Conservation (phyloP, 306 rosid species). For the Calophaca sinica region DNA sequence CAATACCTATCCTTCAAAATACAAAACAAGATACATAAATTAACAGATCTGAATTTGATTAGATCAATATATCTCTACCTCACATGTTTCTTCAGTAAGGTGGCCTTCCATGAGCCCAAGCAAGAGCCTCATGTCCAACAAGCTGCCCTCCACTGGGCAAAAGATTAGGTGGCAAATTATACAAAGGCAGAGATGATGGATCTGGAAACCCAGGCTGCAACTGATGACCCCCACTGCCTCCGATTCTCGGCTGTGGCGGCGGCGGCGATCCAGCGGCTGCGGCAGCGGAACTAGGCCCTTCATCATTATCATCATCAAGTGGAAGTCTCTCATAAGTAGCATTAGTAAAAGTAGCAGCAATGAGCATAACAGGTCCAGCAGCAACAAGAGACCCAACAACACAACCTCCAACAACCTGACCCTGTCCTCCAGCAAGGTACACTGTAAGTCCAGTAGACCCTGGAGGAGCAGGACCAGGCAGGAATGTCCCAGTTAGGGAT, state of each 20-base stretch:
- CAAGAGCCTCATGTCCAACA: conserved; percentile 80
- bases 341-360: conserved; percentile 94
- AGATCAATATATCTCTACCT: not conserved
- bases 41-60: conserved; percentile 9
- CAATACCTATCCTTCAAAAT: conserved; percentile 46
- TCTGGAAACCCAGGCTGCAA: conserved; percentile 65
- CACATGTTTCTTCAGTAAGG: conserved; percentile 52
- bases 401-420: conserved; percentile 90
- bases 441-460: conserved; percentile 89
- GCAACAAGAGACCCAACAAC: conserved; percentile 92
- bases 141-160: conserved; percentile 70
- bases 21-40: conserved; percentile 18
- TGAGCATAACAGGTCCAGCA: conserved; percentile 89
- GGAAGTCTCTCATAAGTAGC: conserved; percentile 94
- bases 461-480: conserved; percentile 92
- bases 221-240: conserved; percentile 41
- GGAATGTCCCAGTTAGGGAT: conserved; percentile 78
- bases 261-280: conserved; percentile 57
- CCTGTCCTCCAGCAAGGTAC: conserved; percentile 85
- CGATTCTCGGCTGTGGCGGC: conserved; percentile 50
- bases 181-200: conserved; percentile 69
- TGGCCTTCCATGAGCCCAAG: conserved; percentile 76
- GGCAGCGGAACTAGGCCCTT: conserved; percentile 55
- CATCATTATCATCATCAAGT: conserved; percentile 81
- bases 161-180: conserved; percentile 70